Evolutionary conservation across 2,329 filamentous ascomycete genomes (phyloP), one percentile per base, ranked within the genome.

Genomic region (Metarhizium robertsii): DNA sequence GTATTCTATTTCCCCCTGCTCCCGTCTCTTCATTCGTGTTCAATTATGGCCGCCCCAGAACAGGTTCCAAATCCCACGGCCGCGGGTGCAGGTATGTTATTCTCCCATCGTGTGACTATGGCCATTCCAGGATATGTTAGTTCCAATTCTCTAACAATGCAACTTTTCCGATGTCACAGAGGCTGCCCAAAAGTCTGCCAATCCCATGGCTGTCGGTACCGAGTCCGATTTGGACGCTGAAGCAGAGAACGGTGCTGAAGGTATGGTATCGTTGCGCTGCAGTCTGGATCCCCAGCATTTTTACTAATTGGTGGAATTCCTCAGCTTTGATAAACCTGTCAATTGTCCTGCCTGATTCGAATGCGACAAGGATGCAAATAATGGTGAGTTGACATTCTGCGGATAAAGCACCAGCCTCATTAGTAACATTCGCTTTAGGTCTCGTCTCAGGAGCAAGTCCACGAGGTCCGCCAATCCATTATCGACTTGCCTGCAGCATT

Each of bases 391-490:
- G 18, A 13, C 18, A 13, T 29, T 48, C 11, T 4, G 45, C 18
- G 25, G 25, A 14, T 2, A 29, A 48, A 6, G 25, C 14, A 6
- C 6, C 25, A 25, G 25, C 25, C 20, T 16, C 11, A 20, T 48
- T 29, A 20, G 25, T 52, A 25, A 49, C 30, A 25, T 30, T 42
- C 13, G 20, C 65, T 46, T 38, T 38, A 94, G 88, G 88, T 95
- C 55, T 92, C 90, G 46, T 86, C 86, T 61, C 88, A 96, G 78
- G 95, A 99, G 75, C 92, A 96, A 71, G 87, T 97, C 59, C 94
- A 97, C 73, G 94, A 99, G 77, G 86, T 99, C 64, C 89, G 94
- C 62, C 94, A 97, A 74, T 92, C 92, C 59, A 88, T 99, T 69
- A 91, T 96, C 74, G 94, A 99, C 73, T 81, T 91, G 52, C 94